Evolutionary conservation across 169 alveolate species (phyloP).

Genomic region (Blepharisma undulans): DNA sequence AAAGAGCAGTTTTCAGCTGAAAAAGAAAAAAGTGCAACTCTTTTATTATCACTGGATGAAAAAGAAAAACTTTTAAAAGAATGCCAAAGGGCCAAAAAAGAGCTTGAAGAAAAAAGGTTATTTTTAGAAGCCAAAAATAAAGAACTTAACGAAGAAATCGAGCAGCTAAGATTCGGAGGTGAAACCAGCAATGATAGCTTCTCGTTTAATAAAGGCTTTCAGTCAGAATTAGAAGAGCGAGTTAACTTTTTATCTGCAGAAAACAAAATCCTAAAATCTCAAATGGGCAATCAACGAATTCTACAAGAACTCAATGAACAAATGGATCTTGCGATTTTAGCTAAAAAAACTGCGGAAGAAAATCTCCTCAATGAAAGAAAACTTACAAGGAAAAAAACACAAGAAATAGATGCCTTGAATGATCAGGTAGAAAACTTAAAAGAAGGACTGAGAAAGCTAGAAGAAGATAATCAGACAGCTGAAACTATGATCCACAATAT

Average conservation of each 20-base stretch:
- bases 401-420: not conserved
- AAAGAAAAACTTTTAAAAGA: slow-evolving; percentile 18
- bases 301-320: not conserved
- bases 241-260: not conserved
- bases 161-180: not conserved
- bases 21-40: not conserved
- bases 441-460: not conserved
- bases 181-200: slow-evolving; percentile 6
- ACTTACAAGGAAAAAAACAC: not conserved
- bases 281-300: not conserved
- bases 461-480: not conserved
- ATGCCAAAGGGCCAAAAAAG: not conserved
- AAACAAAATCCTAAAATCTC: not conserved
- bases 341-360: slow-evolving; percentile 4
- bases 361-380: not conserved
- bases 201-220: not conserved
- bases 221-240: slow-evolving; percentile 15
- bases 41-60: not conserved
- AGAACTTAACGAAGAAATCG: slow-evolving; percentile 6
- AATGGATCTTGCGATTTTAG: not conserved
- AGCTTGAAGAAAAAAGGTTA: not conserved
- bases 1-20: slow-evolving; percentile 3
- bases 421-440: not conserved
- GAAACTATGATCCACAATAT: not conserved
- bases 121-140: not conserved